phyloP scores from a whole-genome alignment of 2,329 filamentous ascomycete genomes.

The Trichoderma sp. region DNA sequence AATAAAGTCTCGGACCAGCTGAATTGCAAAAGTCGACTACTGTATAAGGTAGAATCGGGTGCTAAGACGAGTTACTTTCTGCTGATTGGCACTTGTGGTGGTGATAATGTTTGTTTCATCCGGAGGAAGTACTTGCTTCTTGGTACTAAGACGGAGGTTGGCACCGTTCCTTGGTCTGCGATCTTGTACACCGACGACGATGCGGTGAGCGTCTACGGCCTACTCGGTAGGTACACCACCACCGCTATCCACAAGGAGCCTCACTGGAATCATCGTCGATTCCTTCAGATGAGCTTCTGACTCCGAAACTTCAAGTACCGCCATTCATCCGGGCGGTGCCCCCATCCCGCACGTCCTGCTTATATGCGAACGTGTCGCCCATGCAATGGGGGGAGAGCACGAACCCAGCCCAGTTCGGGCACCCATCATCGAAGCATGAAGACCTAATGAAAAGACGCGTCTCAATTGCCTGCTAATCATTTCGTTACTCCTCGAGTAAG shows the following conservation, averaged over 20 bases:
- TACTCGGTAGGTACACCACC: too few relatives aligned
- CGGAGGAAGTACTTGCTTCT: too few relatives aligned
- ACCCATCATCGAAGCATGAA: background rate
- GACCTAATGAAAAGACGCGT: background rate
- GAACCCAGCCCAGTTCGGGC: background rate
- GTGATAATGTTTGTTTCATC: too few relatives aligned
- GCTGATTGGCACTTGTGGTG: background rate
- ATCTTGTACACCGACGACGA: too few relatives aligned
- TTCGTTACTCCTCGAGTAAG: background rate
- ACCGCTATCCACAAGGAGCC: too few relatives aligned
- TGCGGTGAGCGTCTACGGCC: too few relatives aligned
- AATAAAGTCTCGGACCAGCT: slow-evolving; percentile 11
- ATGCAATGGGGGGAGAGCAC: background rate
- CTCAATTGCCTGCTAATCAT: background rate
- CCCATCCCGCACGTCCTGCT: background rate
- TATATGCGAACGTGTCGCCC: slow-evolving; percentile 1
- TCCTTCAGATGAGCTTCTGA: background rate
- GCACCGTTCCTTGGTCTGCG: too few relatives aligned
- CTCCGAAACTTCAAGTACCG: background rate
- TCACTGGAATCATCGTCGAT: too few relatives aligned
- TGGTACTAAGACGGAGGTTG: too few relatives aligned
- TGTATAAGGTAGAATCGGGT: background rate
- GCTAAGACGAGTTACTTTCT: background rate
- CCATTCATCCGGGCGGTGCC: background rate
- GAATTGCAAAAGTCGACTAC: slow-evolving; percentile 5